phyloP scores from a whole-genome alignment of 768 basidiomycete species.

The Tricholoma hemisulphureum region DNA sequence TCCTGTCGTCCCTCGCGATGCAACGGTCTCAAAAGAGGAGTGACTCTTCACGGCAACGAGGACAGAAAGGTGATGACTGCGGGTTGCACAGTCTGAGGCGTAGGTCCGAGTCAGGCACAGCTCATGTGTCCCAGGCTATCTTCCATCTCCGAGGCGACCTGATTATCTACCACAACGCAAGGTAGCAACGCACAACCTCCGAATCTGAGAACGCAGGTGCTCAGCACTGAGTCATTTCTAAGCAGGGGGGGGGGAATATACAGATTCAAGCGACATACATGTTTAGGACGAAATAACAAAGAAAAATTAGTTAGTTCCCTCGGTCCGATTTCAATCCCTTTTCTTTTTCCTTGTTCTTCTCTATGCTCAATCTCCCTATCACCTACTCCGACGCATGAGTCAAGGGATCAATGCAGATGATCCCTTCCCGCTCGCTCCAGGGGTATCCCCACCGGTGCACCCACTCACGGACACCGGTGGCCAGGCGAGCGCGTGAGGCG shows the following conservation, averaged over 20 bases:
- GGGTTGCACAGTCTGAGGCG: too few relatives aligned
- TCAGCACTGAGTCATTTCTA: too few relatives aligned
- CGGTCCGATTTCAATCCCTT: not conserved
- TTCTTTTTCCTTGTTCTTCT: not conserved
- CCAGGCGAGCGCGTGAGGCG: slow-evolving; percentile 78
- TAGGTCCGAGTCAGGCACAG: too few relatives aligned
- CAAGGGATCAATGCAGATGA: slow-evolving; percentile 83
- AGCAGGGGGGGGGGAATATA: not conserved
- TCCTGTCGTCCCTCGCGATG: too few relatives aligned
- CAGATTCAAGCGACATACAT: not conserved
- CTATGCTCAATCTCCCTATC: not conserved
- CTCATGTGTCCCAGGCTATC: too few relatives aligned
- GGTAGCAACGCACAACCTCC: too few relatives aligned
- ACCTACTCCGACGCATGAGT: slow-evolving; percentile 59
- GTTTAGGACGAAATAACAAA: not conserved
- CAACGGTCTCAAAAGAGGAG: too few relatives aligned
- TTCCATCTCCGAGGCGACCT: too few relatives aligned
- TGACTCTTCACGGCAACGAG: too few relatives aligned
- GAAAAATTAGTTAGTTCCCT: not conserved
- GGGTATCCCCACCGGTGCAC: slow-evolving; percentile 94
- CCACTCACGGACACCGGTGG: slow-evolving; percentile 87
- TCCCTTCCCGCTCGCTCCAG: slow-evolving; percentile 90
- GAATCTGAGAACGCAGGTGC: too few relatives aligned
- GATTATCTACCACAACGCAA: too few relatives aligned
- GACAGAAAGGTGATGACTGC: too few relatives aligned